Percentiles rank a stretch among this genome's conserved stretches.
Conservation (phyloP, 2,329 filamentous ascomycete species). For the Xylariales sp. region DNA sequence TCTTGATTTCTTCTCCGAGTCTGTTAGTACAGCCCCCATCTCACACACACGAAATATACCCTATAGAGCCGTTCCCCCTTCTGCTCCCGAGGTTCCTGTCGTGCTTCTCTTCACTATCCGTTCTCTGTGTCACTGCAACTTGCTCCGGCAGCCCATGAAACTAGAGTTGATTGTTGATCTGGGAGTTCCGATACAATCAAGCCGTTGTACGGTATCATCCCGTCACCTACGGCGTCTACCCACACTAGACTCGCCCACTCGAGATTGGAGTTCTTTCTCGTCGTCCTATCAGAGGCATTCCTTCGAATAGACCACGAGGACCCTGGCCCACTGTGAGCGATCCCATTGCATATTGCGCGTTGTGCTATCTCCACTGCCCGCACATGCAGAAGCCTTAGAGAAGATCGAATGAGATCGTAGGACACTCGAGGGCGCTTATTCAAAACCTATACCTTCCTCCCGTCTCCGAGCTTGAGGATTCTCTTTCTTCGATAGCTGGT, state of each 20-base stretch:
- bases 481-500: constrained; percentile 66
- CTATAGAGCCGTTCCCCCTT: background rate
- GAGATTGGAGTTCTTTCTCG: constrained; percentile 52
- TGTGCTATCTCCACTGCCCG: constrained; percentile 53
- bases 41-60: constrained; percentile 7
- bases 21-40: background rate
- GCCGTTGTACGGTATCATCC: constrained; percentile 51
- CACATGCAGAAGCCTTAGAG: constrained; percentile 52
- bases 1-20: background rate
- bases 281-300: constrained; percentile 58
- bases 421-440: constrained; percentile 56
- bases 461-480: constrained; percentile 50
- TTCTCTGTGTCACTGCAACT: constrained; percentile 36
- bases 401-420: constrained; percentile 51
- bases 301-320: constrained; percentile 50
- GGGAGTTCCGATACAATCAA: constrained; percentile 43
- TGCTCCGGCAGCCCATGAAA: constrained; percentile 38
- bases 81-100: constrained; percentile 13
- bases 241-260: constrained; percentile 54
- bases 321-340: constrained; percentile 55
- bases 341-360: constrained; percentile 53
- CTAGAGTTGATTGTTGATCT: constrained; percentile 42
- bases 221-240: constrained; percentile 59
- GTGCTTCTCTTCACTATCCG: constrained; percentile 5
- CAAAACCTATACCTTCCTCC: constrained; percentile 64